Base-by-base conservation (phyloP, 225 moss, liverwort and hornwort genomes). In the Thuidium tamariscinum region DNA sequence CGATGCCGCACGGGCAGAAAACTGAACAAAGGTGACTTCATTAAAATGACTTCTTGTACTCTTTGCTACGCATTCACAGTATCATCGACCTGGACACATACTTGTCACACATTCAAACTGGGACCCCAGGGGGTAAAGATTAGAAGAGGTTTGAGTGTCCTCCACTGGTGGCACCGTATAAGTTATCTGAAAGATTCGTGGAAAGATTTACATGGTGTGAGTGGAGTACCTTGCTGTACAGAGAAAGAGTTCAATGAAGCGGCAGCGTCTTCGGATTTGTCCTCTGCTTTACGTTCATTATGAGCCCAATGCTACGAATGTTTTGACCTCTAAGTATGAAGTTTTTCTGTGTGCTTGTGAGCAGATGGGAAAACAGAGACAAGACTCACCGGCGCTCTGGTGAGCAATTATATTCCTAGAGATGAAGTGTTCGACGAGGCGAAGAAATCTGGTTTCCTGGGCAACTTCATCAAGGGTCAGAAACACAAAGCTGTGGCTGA, bases 1-100 rank as follows among this genome's bases (percentile, higher is more conserved):
- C 95, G 98, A 61, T 95, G 91, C 85, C 95, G 98, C 77, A 98
- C 95, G 77, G 96, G 96, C 70, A 88, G 98, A 46, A 86, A 80
- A 60, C 12, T 90, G 86, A 92, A 74, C 85, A 77, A 73, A 65
- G 93, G 79, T 48, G 61, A 61, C 26, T 72, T 73, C 41, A 41
- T 37, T 13, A 19, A 61, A 48, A 61, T 48, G 61, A 49, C 27
- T 44, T 71, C 46, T 68, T 42, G 10, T 48, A 30, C 37, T 20
- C 21, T 61, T 73, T n/a, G 26, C 20, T 63, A 14, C n/a, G 25
- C 44, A 80, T 80, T n/a, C 81, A 26, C 51, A 16, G 51, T 37
- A 34, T 41, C 82, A 41, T 27, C 27, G 44, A 71, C 34, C 42
- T 22, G 17, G 17, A 42, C 68, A 41, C 5, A n/a, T n/a, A 48